These are phyloP conservation scores for Phytophthora pistaciae DNA, from an alignment of 352 stramenopile genomes.

Conservation along the genomic window DNA sequence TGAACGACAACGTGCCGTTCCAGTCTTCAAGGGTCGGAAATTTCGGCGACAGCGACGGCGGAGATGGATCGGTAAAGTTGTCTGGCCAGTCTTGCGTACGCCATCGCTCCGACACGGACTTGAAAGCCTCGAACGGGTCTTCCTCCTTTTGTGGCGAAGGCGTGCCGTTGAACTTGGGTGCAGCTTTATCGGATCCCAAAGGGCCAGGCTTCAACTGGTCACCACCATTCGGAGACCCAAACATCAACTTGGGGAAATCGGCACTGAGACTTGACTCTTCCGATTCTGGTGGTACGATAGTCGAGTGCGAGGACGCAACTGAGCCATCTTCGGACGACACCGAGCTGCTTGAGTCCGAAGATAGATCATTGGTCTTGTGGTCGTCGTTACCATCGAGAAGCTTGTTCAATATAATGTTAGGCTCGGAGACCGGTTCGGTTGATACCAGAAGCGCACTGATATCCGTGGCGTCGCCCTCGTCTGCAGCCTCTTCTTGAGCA, in stretches of 20 bases:
- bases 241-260: constrained; percentile 12
- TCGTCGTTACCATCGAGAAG: constrained; percentile 2
- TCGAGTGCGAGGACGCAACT: constrained; percentile 14
- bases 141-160: constrained; percentile 15
- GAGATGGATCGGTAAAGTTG: constrained; percentile 9
- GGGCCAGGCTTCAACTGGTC: constrained; percentile 6
- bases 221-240: neutral
- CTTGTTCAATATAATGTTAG: neutral
- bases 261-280: constrained; percentile 4
- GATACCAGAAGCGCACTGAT: neutral
- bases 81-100: constrained; percentile 31
- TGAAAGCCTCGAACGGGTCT: constrained; percentile 35
- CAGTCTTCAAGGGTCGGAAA: constrained; percentile 18
- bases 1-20: constrained; percentile 29
- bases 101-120: constrained; percentile 38
- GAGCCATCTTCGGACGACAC: constrained; percentile 14
- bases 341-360: constrained; percentile 7
- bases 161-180: neutral
- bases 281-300: constrained; percentile 8
- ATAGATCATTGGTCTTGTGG: constrained; percentile 4
- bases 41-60: constrained; percentile 11
- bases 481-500: constrained; percentile 2
- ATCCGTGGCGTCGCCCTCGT: neutral
- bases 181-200: neutral
- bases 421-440: neutral